Evolutionary conservation across 176 grass and related monocot species (phyloP), one percentile per base, ranked within the genome.

Genomic region (Raddia distichophylla): DNA sequence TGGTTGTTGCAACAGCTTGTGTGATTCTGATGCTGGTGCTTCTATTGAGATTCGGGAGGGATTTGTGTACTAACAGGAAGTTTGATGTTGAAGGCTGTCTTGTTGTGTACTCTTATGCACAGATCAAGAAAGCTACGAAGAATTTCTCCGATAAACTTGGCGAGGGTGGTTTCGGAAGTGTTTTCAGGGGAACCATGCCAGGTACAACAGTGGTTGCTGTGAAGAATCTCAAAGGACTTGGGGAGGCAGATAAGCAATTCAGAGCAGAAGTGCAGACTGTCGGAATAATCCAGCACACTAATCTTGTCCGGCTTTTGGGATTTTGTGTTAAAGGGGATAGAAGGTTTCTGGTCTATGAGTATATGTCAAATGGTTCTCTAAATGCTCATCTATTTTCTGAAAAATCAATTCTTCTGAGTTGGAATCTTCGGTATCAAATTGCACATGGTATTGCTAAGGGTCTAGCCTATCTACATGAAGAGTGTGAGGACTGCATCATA

Each of bases 401-500:
- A n/a, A 69, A 42, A 27, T 80, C 82, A 37, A 22, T 6, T 17
- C 1, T 52, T 10, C 37, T 92, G 63, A 73, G 51, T 43, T 92
- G 86, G 90, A 62, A 71, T 8, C 54, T 54, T 12, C 67, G 90
- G 10, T 73, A 77, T 12, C 37, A 33, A 60, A 80, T 92, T 6
- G 86, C 75, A 13, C 11, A 86, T 14, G 86, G 79, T 49, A 83
- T 67, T 32, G 86, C 83, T 11, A 92, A 65, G 69, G 86, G 90
- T 33, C 68, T 89, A 60, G 73, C 79, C 20, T 92, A 89, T 79
- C 86, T 92, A 0, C 83, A 92, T 64, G 86, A 89, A 76, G 54
- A 87, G 77, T 92, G 90, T 5, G 83, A 84, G 16, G 90, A 89
- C 18, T 86, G 82, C 75, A 92, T 92, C 45, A 89, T 93, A 46